Base-by-base conservation (phyloP, 2,329 filamentous ascomycete genomes). In the Alternaria gansuensis region DNA sequence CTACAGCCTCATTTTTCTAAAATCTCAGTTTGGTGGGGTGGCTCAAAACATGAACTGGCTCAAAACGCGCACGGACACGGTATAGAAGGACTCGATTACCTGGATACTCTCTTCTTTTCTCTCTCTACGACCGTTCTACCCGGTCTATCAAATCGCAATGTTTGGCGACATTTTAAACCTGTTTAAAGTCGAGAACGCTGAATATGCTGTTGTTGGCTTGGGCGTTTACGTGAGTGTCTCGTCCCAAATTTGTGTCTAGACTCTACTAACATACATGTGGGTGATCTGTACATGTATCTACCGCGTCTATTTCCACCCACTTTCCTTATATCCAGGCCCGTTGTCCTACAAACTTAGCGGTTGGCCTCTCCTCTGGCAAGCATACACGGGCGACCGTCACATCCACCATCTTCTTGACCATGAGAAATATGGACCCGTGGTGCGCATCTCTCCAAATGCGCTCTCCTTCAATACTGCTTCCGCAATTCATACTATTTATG, bases 401-500 rank as follows among this genome's bases (percentile, higher is more conserved):
- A 65, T 73, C 23, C 65, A 60, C 57, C 70, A 71, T 44, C 53
- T 69, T 8, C 62, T 60, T 57, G 70, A 71, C 13, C 70, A 73
- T 33, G 66, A 69, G 33, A 65, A 64, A 53, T 73, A 69, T 51
- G 70, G 68, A 3, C 57, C 66, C 6, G 64, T 74, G 34, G 70
- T 73, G 14, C 69, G 71, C 26, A 73, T 73, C 24, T 65, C 61
- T 3, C 70, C 71, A 1, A 67, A 73, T 36, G 61, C 65, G 1
- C 61, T 74, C 3, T 71, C 70, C 7, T 73, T 71, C 64, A 73
- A 69, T 54, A 74, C 70, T 0, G 63, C 54, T 4, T 63, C 68
- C 4, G 63, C 70, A 0, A 51, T 70, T n/a, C 64, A 60, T 48
- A 63, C 68, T 21, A 73, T 74, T 11, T 72, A 73, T 29, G 68